These are phyloP conservation scores for Cercophora samala DNA, from an alignment of 495 filamentous ascomycete genomes.

Conservation along the genomic window DNA sequence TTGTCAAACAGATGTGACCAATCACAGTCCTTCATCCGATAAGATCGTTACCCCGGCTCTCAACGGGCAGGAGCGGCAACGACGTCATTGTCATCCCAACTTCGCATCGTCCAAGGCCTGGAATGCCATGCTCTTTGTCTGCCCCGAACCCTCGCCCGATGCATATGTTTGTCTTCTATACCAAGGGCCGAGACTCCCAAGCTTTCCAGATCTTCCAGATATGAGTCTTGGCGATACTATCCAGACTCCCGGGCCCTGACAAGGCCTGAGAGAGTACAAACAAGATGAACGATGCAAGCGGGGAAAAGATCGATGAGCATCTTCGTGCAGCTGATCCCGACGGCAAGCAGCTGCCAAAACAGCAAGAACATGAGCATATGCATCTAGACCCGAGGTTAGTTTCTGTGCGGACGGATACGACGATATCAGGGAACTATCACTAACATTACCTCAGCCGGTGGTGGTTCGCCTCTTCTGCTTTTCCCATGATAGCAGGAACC, in stretches of 20 bases:
- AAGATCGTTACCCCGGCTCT: neutral
- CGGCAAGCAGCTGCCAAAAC: slow-evolving; percentile 20
- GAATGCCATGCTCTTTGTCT: neutral
- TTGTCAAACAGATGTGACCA: neutral
- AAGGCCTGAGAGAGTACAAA: neutral
- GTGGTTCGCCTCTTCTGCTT: slow-evolving; percentile 83
- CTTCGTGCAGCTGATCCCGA: slow-evolving; percentile 18
- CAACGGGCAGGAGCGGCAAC: neutral
- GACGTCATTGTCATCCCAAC: neutral
- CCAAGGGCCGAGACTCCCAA: too few relatives aligned
- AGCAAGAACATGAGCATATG: slow-evolving; percentile 30
- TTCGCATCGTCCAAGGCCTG: neutral
- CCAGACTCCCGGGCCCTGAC: neutral
- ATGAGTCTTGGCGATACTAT: neutral
- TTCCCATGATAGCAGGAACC: slow-evolving; percentile 77
- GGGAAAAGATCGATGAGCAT: slow-evolving; percentile 28
- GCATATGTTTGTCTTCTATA: neutral
- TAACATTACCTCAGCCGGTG: slow-evolving; percentile 52
- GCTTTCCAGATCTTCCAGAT: neutral
- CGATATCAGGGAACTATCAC: neutral
- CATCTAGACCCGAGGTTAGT: slow-evolving; percentile 56
- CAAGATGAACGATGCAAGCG: slow-evolving; percentile 33
- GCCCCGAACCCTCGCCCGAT: neutral
- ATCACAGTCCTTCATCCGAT: neutral
- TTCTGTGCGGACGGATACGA: neutral